Percentiles rank a stretch among this genome's conserved stretches.
Evolutionary conservation across 2,329 filamentous ascomycete species (phyloP).

Genomic region (Fusarium dimerum): DNA sequence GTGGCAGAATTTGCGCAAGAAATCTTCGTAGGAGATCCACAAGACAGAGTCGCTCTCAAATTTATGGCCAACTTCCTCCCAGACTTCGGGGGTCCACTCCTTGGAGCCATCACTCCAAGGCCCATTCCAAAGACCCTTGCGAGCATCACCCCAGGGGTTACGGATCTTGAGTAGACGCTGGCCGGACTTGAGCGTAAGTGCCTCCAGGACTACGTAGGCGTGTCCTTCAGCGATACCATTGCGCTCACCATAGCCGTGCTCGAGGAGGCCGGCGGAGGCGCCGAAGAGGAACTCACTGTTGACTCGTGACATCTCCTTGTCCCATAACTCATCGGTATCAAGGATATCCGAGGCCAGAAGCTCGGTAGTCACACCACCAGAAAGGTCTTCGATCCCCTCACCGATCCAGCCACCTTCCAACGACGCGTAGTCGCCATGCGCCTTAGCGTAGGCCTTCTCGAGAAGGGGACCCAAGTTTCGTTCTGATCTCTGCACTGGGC

Average conservation of each 20-base stretch:
- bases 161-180: slow-evolving; percentile 55
- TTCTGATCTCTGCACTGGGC: slow-evolving; percentile 74
- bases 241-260: slow-evolving; percentile 59
- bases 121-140: slow-evolving; percentile 17
- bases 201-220: slow-evolving; percentile 59
- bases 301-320: slow-evolving; percentile 73
- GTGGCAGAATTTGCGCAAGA: slow-evolving; percentile 59
- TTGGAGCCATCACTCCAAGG: background rate
- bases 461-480: slow-evolving; percentile 79
- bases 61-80: background rate
- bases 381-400: slow-evolving; percentile 60
- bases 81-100: background rate
- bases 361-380: slow-evolving; percentile 70
- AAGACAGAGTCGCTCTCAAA: slow-evolving; percentile 34
- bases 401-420: slow-evolving; percentile 72
- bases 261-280: slow-evolving; percentile 62
- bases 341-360: slow-evolving; percentile 70
- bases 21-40: slow-evolving; percentile 61
- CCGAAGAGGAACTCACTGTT: slow-evolving; percentile 77
- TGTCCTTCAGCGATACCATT: slow-evolving; percentile 57
- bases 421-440: slow-evolving; percentile 74
- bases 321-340: slow-evolving; percentile 79
- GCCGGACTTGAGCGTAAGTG: slow-evolving; percentile 50
- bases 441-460: slow-evolving; percentile 84
- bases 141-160: slow-evolving; percentile 57